Conservation (phyloP, 495 filamentous ascomycete genomes). For the Tuber aestivum region DNA sequence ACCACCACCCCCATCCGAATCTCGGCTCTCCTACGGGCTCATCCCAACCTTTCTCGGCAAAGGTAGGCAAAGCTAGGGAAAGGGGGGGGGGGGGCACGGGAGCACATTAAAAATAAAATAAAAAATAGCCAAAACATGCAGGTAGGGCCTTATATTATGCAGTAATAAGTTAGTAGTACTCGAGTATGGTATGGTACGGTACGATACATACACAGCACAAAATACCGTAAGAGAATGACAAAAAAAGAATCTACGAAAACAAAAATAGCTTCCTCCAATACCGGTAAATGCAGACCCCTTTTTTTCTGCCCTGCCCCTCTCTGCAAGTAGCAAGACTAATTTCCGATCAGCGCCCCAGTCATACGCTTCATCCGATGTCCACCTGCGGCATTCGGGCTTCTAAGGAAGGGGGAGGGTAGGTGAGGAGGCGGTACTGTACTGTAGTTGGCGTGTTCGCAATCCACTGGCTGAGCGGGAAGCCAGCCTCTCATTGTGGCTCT, state of each 20-base stretch:
- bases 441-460: background rate
- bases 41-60: background rate
- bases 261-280: background rate
- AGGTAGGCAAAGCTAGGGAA: no score
- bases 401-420: no score
- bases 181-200: background rate
- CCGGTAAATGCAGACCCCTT: background rate
- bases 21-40: background rate
- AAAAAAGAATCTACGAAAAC: background rate
- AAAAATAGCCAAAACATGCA: no score
- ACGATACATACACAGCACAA: background rate
- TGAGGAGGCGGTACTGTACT: no score
- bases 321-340: background rate
- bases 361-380: background rate
- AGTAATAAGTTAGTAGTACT: background rate
- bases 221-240: background rate
- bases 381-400: background rate
- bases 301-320: background rate
- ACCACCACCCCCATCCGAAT: background rate
- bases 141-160: background rate
- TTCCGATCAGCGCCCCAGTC: background rate
- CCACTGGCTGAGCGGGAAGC: background rate
- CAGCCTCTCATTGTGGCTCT: background rate
- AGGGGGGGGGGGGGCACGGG: no score
- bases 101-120: no score